These are phyloP conservation scores for Metarhizium guizhouense DNA, from an alignment of 2,329 filamentous ascomycete species.

Conservation along the genomic window DNA sequence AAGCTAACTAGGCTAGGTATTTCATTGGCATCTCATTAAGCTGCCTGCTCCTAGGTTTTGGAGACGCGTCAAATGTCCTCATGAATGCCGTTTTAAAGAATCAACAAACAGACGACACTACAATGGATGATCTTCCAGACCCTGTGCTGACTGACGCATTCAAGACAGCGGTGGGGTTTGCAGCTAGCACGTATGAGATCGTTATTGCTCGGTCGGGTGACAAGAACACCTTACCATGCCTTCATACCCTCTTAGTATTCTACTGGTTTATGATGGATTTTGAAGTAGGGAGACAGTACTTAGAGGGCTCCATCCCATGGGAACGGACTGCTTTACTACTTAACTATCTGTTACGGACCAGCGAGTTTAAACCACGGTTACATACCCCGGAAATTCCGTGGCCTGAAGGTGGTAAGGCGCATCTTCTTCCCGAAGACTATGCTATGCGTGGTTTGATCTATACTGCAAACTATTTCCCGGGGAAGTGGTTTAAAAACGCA, in stretches of 20 bases:
- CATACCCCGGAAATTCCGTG: slow-evolving; percentile 37
- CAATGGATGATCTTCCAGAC: background rate
- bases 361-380: slow-evolving; percentile 24
- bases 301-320: slow-evolving; percentile 42
- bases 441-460: slow-evolving; percentile 55
- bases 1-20: slow-evolving; percentile 16
- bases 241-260: slow-evolving; percentile 55
- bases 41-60: slow-evolving; percentile 25
- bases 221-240: slow-evolving; percentile 49
- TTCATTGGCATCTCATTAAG: slow-evolving; percentile 21
- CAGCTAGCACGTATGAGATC: slow-evolving; percentile 33
- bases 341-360: slow-evolving; percentile 24
- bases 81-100: slow-evolving; percentile 27
- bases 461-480: slow-evolving; percentile 48
- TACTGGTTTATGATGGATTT: slow-evolving; percentile 33
- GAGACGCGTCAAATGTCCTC: slow-evolving; percentile 34
- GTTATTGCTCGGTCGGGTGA: slow-evolving; percentile 46
- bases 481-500: slow-evolving; percentile 47
- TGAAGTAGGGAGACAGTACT: slow-evolving; percentile 1
- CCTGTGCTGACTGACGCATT: slow-evolving; percentile 18
- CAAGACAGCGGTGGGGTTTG: slow-evolving; percentile 29
- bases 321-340: slow-evolving; percentile 28
- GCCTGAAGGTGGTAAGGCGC: slow-evolving; percentile 30
- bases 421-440: slow-evolving; percentile 62
- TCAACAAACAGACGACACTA: slow-evolving; percentile 6